Conservation (phyloP, 805 yeast species). For the Clavispora carvajalis region DNA sequence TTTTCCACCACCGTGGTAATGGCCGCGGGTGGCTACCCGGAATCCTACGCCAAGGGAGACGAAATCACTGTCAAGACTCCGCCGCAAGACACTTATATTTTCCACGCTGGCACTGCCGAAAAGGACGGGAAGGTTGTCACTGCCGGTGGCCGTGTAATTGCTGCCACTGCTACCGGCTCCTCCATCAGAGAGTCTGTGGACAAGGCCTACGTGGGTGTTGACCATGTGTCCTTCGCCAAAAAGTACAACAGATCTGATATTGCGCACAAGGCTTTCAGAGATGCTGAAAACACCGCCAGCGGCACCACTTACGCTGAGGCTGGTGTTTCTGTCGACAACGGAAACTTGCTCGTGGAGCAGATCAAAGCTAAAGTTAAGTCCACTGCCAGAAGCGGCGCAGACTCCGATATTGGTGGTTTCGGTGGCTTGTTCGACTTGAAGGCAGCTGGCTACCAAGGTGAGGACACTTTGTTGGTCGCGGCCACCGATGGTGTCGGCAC, state of each 20-base stretch:
- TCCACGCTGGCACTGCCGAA: slow-evolving; percentile 92
- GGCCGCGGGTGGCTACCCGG: slow-evolving; percentile 98
- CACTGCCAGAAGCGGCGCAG: slow-evolving; percentile 93
- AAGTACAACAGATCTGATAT: slow-evolving; percentile 88
- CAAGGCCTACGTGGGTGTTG: slow-evolving; percentile 82
- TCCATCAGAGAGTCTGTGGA: slow-evolving; percentile 76
- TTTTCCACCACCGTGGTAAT: slow-evolving; percentile 90
- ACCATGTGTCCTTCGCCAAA: slow-evolving; percentile 61
- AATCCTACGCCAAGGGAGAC: slow-evolving; percentile 79
- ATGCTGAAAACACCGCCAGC: slow-evolving; percentile 22
- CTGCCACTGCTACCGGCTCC: slow-evolving; percentile 80
- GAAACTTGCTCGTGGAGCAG: slow-evolving; percentile 82
- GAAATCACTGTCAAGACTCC: slow-evolving; percentile 54
- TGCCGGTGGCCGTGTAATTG: slow-evolving; percentile 95
- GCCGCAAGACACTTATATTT: slow-evolving; percentile 63
- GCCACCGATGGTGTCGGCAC: slow-evolving; percentile 99
- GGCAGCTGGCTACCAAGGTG: slow-evolving; percentile 80
- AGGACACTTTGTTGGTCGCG: slow-evolving; percentile 80
- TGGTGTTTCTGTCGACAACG: slow-evolving; percentile 97
- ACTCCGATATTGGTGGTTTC: slow-evolving; percentile 97
- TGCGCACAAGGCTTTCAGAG: slow-evolving; percentile 92
- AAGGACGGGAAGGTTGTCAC: slow-evolving; percentile 63
- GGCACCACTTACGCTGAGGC: slow-evolving; percentile 87
- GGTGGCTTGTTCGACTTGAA: slow-evolving; percentile 94
- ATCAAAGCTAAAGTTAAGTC: slow-evolving; percentile 88